phyloP scores from a whole-genome alignment of 2,329 filamentous ascomycete genomes.

The Fusarium hainanense region DNA sequence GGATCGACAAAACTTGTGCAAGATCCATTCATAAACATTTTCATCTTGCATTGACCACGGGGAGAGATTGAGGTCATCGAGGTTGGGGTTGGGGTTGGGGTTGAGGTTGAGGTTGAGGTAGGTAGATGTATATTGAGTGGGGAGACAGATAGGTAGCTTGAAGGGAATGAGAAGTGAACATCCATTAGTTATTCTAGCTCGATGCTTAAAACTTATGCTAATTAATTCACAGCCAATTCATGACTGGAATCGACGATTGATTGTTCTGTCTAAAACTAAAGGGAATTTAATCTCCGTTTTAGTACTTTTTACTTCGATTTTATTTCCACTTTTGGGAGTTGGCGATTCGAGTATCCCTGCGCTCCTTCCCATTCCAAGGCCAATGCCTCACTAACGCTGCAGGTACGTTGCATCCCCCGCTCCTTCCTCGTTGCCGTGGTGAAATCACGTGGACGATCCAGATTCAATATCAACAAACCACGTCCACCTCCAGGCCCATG shows the following conservation, averaged over 20 bases:
- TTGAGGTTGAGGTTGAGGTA: not conserved
- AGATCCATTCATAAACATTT: not conserved
- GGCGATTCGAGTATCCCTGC: conserved; percentile 19
- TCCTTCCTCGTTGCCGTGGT: conserved; percentile 48
- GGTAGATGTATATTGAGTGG: not conserved
- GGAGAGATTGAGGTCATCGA: not conserved
- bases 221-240: not conserved
- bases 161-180: not conserved
- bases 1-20: conserved; percentile 7
- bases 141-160: not conserved
- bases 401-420: conserved; percentile 39
- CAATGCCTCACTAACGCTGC: conserved; percentile 37
- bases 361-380: conserved; percentile 31
- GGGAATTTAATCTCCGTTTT: conserved; percentile 34
- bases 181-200: not conserved
- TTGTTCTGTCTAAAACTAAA: conserved; percentile 22
- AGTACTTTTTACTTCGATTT: conserved; percentile 8
- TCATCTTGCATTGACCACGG: not conserved
- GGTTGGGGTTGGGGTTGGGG: not conserved
- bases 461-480: conserved; percentile 44
- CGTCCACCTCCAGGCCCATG: not conserved
- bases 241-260: conserved; percentile 20
- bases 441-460: conserved; percentile 47
- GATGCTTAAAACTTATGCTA: not conserved
- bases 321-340: conserved; percentile 27